A percentile compares a stretch with the other conserved stretches of the same genome.
phyloP scores from a whole-genome alignment of 169 alveolate species.

The Plasmodium sp. region DNA sequence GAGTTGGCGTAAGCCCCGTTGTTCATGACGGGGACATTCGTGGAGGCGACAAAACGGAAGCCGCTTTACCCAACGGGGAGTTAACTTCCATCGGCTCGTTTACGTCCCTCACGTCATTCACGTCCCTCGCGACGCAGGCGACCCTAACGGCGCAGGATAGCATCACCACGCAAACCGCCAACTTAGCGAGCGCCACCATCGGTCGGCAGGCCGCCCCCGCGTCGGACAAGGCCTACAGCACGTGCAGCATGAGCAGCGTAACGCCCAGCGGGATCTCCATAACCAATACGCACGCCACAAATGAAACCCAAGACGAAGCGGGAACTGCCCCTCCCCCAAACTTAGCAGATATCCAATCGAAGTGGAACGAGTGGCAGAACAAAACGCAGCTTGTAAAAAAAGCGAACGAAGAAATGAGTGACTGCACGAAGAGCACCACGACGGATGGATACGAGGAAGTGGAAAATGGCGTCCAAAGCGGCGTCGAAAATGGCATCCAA shows the following conservation, averaged over 20 bases:
- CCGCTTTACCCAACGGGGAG: neutral
- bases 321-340: neutral
- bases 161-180: neutral
- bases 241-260: neutral
- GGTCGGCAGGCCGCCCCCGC: neutral
- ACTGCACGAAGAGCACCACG: neutral
- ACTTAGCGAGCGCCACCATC: neutral
- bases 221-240: neutral
- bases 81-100: neutral
- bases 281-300: neutral
- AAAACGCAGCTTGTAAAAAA: neutral
- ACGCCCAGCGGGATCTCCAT: neutral
- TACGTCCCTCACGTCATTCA: neutral
- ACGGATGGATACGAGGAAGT: constrained; percentile 3
- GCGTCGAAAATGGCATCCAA: neutral
- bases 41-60: neutral
- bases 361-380: neutral
- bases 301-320: neutral
- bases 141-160: neutral
- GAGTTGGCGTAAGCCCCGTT: neutral
- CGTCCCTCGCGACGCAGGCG: neutral
- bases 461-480: neutral
- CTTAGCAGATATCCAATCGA: neutral
- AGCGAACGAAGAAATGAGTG: neutral
- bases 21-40: neutral